Evolutionary conservation across 352 stramenopile species (phyloP), one percentile per base, ranked within the genome.

Genomic region (Pythium apleroticum): DNA sequence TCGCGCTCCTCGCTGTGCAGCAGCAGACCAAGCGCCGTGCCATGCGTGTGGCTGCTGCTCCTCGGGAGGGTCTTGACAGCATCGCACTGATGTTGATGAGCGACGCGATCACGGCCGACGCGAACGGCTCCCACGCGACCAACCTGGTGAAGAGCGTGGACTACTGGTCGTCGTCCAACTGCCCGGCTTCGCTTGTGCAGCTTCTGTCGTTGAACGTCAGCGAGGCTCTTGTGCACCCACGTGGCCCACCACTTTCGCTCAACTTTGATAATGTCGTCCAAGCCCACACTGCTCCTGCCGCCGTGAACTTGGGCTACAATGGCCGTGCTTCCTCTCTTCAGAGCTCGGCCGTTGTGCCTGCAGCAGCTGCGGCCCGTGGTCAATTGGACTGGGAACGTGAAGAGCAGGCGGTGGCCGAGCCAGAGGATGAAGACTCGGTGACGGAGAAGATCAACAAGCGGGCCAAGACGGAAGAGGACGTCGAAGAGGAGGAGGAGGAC

Each of bases 201-300:
- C 68, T 89, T 9, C 49, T 90, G 6, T 82, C 83, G 24, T 70
- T 89, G 1, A 91, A 80, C 46, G 78, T 74, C 12, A 76, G 81
- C 28, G 86, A 95, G 54, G 78, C 78, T 9, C 66, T 93, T 50
- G 61, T 95, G 48, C 86, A 93, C 37, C 86, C 84, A 14, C 84
- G 86, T 48, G 84, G 74, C 0, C 84, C 83, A 14, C 84, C 86
- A n/a, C 73, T 95, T 33, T 68, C 71, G 48, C 77, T 93, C 57
- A 79, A 75, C 41, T 74, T 90, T 39, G 65, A 81, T 25, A 62
- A 67, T 19, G 64, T 64, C 15, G 62, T 71, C 35, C 53, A 62
- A 6, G 48, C 59, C 22, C 60, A 61, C 55, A 58, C 63, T 19
- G 31, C 68, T 27, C 43, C 43, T 19, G 31, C 48, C 66, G 15